phyloP scores from a whole-genome alignment of 2,329 filamentous ascomycete genomes.

The Verticillium dahliae region DNA sequence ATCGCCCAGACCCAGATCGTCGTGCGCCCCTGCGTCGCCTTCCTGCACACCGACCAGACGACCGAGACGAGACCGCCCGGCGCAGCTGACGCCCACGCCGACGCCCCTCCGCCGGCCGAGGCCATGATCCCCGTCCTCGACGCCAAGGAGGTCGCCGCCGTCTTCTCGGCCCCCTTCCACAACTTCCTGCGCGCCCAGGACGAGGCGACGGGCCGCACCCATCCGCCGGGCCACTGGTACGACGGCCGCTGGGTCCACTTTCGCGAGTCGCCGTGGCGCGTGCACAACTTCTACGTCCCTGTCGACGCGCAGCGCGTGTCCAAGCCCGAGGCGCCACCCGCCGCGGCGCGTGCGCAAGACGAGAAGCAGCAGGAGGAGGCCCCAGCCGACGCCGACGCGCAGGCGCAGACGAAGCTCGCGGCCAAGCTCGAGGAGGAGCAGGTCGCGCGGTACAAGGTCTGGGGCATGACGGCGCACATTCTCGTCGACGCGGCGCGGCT shows the following conservation, averaged over 20 bases:
- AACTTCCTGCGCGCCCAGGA: constrained; percentile 66
- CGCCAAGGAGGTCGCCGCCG: constrained; percentile 84
- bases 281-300: constrained; percentile 92
- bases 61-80: background rate
- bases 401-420: constrained; percentile 31
- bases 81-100: constrained; percentile 2
- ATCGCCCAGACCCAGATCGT: constrained; percentile 68
- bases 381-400: background rate
- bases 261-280: constrained; percentile 70
- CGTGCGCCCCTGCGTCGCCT: constrained; percentile 70
- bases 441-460: constrained; percentile 68
- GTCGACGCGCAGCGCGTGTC: constrained; percentile 64
- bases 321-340: constrained; percentile 23
- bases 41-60: constrained; percentile 55
- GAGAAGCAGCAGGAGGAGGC: background rate
- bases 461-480: constrained; percentile 91
- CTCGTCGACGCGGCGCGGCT: constrained; percentile 81
- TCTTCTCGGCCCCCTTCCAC: constrained; percentile 84
- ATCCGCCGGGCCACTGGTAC: constrained; percentile 68
- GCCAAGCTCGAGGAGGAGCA: constrained; percentile 39
- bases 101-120: constrained; percentile 34
- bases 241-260: constrained; percentile 74
- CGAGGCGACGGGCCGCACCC: constrained; percentile 35
- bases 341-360: constrained; percentile 6
- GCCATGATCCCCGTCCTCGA: constrained; percentile 74